A percentile compares a stretch with the other conserved stretches of the same genome.
phyloP scores from a whole-genome alignment of 2,329 filamentous ascomycete species.

The Epichloe elymi region DNA sequence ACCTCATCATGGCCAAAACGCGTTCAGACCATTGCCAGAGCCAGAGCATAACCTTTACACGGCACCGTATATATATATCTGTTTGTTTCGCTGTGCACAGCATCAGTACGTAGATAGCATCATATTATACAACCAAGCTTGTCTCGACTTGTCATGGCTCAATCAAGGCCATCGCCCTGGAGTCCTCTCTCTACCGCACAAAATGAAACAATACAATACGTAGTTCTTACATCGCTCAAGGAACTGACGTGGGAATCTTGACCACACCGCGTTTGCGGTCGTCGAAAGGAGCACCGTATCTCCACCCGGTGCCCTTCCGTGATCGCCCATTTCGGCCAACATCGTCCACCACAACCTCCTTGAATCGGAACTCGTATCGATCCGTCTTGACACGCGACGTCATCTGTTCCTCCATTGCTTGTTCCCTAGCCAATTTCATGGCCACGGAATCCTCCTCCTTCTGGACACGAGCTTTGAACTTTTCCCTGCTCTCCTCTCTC shows the following conservation, averaged over 20 bases:
- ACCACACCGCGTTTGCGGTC: conserved; percentile 50
- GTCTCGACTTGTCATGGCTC: background rate
- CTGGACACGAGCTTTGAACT: conserved; percentile 30
- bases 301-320: conserved; percentile 40
- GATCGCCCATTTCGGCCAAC: conserved; percentile 41
- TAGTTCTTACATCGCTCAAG: conserved; percentile 19
- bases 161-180: background rate
- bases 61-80: too few relatives aligned
- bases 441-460: conserved; percentile 28
- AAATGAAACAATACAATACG: background rate
- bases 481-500: conserved; percentile 22
- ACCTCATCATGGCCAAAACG: background rate
- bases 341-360: conserved; percentile 42
- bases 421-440: conserved; percentile 17
- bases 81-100: background rate
- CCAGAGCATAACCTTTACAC: background rate
- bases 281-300: conserved; percentile 49
- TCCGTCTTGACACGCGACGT: conserved; percentile 33
- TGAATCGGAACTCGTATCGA: conserved; percentile 52
- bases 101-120: background rate
- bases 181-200: background rate
- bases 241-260: conserved; percentile 55
- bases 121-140: conserved; percentile 1
- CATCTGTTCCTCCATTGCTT: conserved; percentile 23
- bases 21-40: background rate